Evolutionary conservation across 306 rosid genomes (phyloP).

Genomic region (Vigna radiata): DNA sequence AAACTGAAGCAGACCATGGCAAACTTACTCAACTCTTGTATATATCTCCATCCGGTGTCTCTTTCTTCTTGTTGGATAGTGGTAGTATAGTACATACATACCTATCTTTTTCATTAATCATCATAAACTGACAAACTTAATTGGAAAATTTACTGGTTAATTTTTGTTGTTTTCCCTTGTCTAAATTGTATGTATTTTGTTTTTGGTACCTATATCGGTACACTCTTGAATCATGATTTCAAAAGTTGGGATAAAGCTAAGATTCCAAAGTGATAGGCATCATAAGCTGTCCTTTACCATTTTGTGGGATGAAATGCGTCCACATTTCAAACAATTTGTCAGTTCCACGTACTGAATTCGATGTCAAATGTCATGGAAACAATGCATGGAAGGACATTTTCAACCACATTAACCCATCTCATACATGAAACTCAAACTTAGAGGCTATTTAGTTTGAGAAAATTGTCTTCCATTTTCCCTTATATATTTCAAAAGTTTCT

Average conservation of each 20-base stretch:
- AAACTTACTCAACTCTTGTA: background rate
- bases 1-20: conserved; percentile 31
- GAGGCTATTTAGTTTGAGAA: background rate
- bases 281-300: conserved; percentile 32
- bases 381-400: conserved; percentile 38
- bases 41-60: conserved; percentile 32
- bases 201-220: conserved; percentile 21
- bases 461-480: background rate
- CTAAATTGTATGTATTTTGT: background rate
- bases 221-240: conserved; percentile 34
- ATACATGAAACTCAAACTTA: conserved; percentile 27
- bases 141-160: conserved; percentile 2
- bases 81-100: background rate
- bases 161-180: conserved; percentile 5
- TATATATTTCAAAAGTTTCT: background rate
- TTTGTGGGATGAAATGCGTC: conserved; percentile 18
- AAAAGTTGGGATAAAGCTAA: conserved; percentile 26
- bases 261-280: conserved; percentile 35
- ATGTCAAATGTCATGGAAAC: conserved; percentile 12
- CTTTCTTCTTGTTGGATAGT: conserved; percentile 19
- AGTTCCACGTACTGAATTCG: conserved; percentile 16
- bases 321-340: conserved; percentile 23
- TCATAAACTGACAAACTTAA: conserved; percentile 39
- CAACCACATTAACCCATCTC: conserved; percentile 14
- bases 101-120: conserved; percentile 14